phyloP scores from a whole-genome alignment of 768 basidiomycete species.

The Tricholoma hemisulphureum region DNA sequence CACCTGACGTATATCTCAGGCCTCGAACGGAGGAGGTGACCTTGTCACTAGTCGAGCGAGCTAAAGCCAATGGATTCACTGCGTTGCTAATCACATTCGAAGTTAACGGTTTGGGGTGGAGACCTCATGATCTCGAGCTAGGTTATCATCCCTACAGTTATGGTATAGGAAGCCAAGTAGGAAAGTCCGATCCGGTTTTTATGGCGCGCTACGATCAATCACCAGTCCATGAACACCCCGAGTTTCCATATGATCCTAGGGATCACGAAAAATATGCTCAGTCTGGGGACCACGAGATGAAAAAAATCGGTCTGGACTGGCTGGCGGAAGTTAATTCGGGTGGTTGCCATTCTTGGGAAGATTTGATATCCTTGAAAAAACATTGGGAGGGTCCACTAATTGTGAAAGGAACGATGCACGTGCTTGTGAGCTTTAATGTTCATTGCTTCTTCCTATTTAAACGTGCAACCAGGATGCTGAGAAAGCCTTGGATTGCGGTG shows the following conservation, averaged over 20 bases:
- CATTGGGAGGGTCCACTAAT: slow-evolving; percentile 78
- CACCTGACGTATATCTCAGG: slow-evolving; percentile 36
- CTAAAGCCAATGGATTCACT: slow-evolving; percentile 62
- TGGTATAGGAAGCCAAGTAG: slow-evolving; percentile 65
- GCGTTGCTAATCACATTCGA: slow-evolving; percentile 77
- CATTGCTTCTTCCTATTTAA: neutral
- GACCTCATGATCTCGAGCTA: slow-evolving; percentile 67
- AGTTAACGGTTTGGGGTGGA: slow-evolving; percentile 70
- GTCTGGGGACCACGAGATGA: slow-evolving; percentile 48
- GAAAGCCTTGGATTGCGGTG: slow-evolving; percentile 58
- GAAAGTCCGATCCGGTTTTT: slow-evolving; percentile 74
- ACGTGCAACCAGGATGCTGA: slow-evolving; percentile 53
- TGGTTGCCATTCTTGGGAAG: slow-evolving; percentile 64
- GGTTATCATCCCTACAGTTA: slow-evolving; percentile 66
- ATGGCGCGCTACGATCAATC: slow-evolving; percentile 56
- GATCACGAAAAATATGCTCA: slow-evolving; percentile 40
- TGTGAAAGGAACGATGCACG: slow-evolving; percentile 73
- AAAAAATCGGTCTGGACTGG: slow-evolving; percentile 59
- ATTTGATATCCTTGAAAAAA: slow-evolving; percentile 62
- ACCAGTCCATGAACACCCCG: slow-evolving; percentile 40
- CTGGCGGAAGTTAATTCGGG: slow-evolving; percentile 63
- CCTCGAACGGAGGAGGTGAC: slow-evolving; percentile 59
- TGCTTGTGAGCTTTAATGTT: slow-evolving; percentile 41
- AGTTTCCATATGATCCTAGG: slow-evolving; percentile 59
- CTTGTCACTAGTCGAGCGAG: slow-evolving; percentile 62